Percentiles rank a stretch among this genome's conserved stretches.
phyloP scores from a whole-genome alignment of 2,329 filamentous ascomycete genomes.

The Cladosporium sp. region DNA sequence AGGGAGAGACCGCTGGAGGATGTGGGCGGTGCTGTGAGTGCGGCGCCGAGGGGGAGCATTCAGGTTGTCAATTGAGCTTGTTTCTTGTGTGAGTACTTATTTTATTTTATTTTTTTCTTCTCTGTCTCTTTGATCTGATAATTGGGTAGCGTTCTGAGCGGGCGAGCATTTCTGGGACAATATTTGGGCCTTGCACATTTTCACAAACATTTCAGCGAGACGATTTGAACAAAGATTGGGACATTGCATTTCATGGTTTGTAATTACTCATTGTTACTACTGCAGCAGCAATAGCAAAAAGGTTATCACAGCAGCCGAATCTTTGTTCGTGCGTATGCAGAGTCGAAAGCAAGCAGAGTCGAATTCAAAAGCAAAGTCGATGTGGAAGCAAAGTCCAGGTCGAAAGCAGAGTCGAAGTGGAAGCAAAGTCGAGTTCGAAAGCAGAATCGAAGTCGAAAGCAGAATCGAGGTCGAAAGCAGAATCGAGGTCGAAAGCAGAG shows the following conservation, averaged over 20 bases:
- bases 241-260: neutral
- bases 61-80: slow-evolving; percentile 23
- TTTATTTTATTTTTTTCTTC: neutral
- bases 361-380: too few relatives aligned
- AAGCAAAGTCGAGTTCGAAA: too few relatives aligned
- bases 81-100: neutral
- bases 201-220: too few relatives aligned
- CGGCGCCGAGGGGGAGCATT: slow-evolving; percentile 27
- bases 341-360: neutral
- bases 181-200: too few relatives aligned
- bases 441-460: too few relatives aligned
- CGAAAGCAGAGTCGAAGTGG: too few relatives aligned
- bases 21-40: slow-evolving; percentile 13
- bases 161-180: neutral
- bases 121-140: neutral
- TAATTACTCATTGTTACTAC: neutral
- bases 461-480: too few relatives aligned
- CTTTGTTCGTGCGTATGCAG: neutral
- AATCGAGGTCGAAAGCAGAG: too few relatives aligned
- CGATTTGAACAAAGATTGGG: neutral
- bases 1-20: slow-evolving; percentile 8
- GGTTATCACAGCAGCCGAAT: neutral
- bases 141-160: neutral
- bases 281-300: neutral
- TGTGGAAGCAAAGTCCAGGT: too few relatives aligned